Evolutionary conservation across 2,329 filamentous ascomycete species (phyloP).

Genomic region (Stagonosporopsis cucurbitacearum): DNA sequence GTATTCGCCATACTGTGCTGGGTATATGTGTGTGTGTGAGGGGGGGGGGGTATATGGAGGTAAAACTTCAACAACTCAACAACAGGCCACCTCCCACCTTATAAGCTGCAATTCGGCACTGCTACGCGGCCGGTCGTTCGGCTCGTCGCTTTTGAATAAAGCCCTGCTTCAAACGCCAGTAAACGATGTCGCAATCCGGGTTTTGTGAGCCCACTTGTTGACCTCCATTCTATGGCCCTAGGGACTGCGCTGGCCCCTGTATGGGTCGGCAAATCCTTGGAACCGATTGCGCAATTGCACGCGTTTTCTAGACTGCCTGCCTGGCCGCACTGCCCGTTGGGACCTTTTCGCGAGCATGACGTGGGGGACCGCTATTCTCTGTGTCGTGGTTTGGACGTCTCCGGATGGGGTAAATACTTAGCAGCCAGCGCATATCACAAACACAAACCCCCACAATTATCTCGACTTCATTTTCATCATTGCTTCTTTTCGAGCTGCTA

Average conservation of each 20-base stretch:
- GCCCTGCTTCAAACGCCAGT: conserved; percentile 1
- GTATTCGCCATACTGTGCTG: conserved; percentile 57
- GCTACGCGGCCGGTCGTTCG: conserved; percentile 16
- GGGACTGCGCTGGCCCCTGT: conserved; percentile 28
- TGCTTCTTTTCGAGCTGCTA: conserved; percentile 7
- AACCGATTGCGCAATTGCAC: conserved; percentile 49
- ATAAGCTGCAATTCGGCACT: conserved; percentile 12
- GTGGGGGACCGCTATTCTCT: conserved; percentile 1
- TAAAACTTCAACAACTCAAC: conserved; percentile 8
- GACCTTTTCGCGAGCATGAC: conserved; percentile 5
- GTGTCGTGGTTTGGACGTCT: conserved; percentile 6
- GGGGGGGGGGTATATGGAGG: conserved; percentile 9
- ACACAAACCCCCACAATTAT: neutral
- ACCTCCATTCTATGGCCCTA: conserved; percentile 26
- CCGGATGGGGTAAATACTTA: conserved; percentile 10
- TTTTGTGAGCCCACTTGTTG: conserved; percentile 17
- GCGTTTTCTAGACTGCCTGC: conserved; percentile 33
- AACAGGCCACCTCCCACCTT: conserved; percentile 5
- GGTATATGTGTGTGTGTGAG: neutral
- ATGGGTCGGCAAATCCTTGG: conserved; percentile 44
- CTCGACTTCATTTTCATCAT: neutral
- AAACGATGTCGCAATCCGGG: conserved; percentile 15
- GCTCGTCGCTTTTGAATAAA: conserved; percentile 17
- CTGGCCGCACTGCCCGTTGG: conserved; percentile 8
- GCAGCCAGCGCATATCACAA: conserved; percentile 8